phyloP scores from a whole-genome alignment of 1,284 basidiomycete genomes.

The Moniliella sp. region DNA sequence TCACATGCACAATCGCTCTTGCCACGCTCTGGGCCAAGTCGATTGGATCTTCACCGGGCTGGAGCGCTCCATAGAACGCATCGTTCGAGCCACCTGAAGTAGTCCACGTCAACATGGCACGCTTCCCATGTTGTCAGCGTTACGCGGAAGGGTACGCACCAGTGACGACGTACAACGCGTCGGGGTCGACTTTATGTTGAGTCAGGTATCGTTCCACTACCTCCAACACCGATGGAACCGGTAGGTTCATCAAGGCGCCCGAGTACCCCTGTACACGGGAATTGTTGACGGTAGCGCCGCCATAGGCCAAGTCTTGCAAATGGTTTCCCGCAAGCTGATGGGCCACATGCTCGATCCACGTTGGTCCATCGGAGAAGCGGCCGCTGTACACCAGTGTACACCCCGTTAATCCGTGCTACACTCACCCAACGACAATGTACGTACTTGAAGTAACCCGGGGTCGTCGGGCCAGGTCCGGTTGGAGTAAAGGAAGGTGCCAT shows the following conservation, averaged over 20 bases:
- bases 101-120: slow-evolving; percentile 1
- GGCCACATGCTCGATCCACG: slow-evolving; percentile 10
- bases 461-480: slow-evolving; percentile 10
- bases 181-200: neutral
- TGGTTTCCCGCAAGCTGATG: neutral
- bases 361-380: slow-evolving; percentile 10
- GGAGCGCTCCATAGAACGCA: slow-evolving; percentile 3
- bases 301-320: slow-evolving; percentile 5
- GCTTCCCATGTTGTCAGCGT: slow-evolving; percentile 4
- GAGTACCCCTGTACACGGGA: slow-evolving; percentile 3
- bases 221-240: slow-evolving; percentile 5
- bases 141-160: slow-evolving; percentile 3
- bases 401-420: no score
- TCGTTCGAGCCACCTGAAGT: neutral
- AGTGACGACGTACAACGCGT: slow-evolving; percentile 5
- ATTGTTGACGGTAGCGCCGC: slow-evolving; percentile 12
- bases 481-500: slow-evolving; percentile 8
- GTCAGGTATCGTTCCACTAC: slow-evolving; percentile 5
- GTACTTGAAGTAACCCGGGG: slow-evolving; percentile 5
- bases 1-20: neutral
- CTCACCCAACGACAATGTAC: neutral
- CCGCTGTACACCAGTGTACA: no score
- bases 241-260: neutral
- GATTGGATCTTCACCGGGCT: neutral
- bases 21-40: slow-evolving; percentile 1